These are phyloP conservation scores for Harringtonia lauricola DNA, from an alignment of 2,329 filamentous ascomycete genomes.

Conservation along the genomic window DNA sequence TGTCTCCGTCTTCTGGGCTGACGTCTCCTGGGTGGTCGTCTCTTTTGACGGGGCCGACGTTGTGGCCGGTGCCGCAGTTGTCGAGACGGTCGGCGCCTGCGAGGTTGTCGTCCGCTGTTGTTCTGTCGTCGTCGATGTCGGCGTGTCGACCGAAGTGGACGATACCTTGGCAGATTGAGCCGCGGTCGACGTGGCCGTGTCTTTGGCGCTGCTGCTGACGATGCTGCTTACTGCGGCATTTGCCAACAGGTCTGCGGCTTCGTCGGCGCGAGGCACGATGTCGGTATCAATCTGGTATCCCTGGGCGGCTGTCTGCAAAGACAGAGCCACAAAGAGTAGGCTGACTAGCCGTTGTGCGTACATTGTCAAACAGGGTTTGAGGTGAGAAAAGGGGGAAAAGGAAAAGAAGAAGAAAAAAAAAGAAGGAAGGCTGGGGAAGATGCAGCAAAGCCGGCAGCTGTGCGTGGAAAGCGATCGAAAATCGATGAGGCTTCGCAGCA, in stretches of 20 bases:
- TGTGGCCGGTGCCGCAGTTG: slow-evolving; percentile 7
- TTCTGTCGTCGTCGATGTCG: slow-evolving; percentile 1
- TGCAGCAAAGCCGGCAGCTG: neutral
- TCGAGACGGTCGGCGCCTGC: slow-evolving; percentile 2
- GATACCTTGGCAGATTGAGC: slow-evolving; percentile 10
- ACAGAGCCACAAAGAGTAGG: slow-evolving; percentile 37
- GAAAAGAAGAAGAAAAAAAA: slow-evolving; percentile 1
- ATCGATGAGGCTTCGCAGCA: no score
- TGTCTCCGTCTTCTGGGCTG: no score
- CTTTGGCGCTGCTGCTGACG: slow-evolving; percentile 4
- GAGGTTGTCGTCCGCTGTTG: slow-evolving; percentile 7
- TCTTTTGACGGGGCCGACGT: slow-evolving; percentile 10
- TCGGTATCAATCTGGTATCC: slow-evolving; percentile 22
- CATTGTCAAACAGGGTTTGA: slow-evolving; percentile 25
- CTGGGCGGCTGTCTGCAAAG: slow-evolving; percentile 33
- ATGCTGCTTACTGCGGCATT: no score
- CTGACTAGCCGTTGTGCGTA: slow-evolving; percentile 32
- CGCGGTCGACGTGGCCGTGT: slow-evolving; percentile 3
- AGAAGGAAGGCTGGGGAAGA: neutral
- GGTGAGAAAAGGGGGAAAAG: neutral
- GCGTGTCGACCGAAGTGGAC: slow-evolving; percentile 9
- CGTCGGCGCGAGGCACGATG: neutral
- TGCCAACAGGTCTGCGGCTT: no score
- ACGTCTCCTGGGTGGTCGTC: no score
- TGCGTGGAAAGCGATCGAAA: neutral